A percentile compares a stretch with the other conserved stretches of the same genome.
These are phyloP conservation scores for Scedosporium dehoogii DNA, from an alignment of 2,329 filamentous ascomycete species.

Conservation along the genomic window DNA sequence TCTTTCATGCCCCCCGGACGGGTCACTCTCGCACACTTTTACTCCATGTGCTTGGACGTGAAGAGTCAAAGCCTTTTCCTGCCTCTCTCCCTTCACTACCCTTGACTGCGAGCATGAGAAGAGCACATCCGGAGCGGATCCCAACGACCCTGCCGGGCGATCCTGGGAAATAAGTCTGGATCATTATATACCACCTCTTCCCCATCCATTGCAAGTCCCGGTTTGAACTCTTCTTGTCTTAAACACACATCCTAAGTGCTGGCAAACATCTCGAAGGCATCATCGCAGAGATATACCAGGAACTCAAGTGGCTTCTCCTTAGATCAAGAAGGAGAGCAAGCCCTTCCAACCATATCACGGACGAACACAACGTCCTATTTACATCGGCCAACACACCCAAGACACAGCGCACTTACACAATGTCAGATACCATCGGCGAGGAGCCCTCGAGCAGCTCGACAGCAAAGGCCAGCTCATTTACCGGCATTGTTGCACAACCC, in stretches of 20 bases:
- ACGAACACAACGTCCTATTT: not conserved
- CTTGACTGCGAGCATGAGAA: not conserved
- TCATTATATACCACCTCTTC: constrained; percentile 1
- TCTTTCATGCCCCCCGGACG: not conserved
- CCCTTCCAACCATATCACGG: not conserved
- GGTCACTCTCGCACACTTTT: not conserved
- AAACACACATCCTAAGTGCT: not conserved
- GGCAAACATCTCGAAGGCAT: not conserved
- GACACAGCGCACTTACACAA: not conserved
- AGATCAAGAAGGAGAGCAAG: not conserved
- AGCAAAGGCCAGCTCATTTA: not conserved
- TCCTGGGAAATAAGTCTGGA: not conserved
- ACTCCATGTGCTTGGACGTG: not conserved
- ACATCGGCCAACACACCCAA: not conserved
- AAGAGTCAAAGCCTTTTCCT: not conserved
- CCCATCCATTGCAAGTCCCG: not conserved
- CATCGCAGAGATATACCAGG: not conserved
- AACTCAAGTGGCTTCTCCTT: not conserved
- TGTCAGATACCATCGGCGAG: not conserved
- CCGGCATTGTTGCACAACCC: not conserved
- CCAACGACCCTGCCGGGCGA: not conserved
- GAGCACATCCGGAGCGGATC: constrained; percentile 1
- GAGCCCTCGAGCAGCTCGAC: not conserved
- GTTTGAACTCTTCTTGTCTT: constrained; percentile 2
- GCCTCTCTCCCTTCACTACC: not conserved